phyloP scores from a whole-genome alignment of 495 filamentous ascomycete species.

The Cairneyella variabilis region DNA sequence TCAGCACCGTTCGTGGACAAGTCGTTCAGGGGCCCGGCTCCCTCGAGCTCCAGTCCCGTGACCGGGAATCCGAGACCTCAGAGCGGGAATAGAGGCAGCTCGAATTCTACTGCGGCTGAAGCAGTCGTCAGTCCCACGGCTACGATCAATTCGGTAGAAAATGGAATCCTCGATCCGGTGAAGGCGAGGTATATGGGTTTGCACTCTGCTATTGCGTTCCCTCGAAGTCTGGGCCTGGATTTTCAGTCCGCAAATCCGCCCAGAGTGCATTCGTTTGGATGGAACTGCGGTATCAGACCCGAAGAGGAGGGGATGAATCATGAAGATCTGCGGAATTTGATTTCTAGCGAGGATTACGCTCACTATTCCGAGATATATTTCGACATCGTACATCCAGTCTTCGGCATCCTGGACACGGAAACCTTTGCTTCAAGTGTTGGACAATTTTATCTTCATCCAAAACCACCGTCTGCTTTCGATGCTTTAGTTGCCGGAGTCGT shows the following conservation, averaged over 20 bases:
- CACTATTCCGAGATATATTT: constrained; percentile 40
- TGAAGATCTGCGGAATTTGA: constrained; percentile 31
- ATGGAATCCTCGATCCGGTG: constrained; percentile 29
- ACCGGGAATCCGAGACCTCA: neutral
- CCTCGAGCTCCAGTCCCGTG: neutral
- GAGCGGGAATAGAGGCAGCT: neutral
- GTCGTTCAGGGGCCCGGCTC: no score
- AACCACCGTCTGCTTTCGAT: constrained; percentile 28
- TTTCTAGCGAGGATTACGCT: constrained; percentile 33
- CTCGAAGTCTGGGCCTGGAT: constrained; percentile 44
- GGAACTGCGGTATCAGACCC: constrained; percentile 45
- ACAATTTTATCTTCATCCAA: constrained; percentile 30
- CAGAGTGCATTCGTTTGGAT: constrained; percentile 46
- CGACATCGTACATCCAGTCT: constrained; percentile 41
- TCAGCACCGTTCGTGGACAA: constrained; percentile 1
- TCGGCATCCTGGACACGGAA: constrained; percentile 40
- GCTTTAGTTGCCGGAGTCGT: constrained; percentile 43
- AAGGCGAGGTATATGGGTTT: constrained; percentile 35
- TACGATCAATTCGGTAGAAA: constrained; percentile 7
- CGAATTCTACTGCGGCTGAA: neutral
- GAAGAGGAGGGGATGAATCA: constrained; percentile 20
- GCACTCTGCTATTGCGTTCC: constrained; percentile 50
- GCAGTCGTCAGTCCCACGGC: constrained; percentile 7
- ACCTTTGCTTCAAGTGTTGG: constrained; percentile 30
- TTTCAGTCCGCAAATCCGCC: constrained; percentile 47